Evolutionary conservation across 2,329 filamentous ascomycete species (phyloP).

Genomic region (Xylaria sp.): DNA sequence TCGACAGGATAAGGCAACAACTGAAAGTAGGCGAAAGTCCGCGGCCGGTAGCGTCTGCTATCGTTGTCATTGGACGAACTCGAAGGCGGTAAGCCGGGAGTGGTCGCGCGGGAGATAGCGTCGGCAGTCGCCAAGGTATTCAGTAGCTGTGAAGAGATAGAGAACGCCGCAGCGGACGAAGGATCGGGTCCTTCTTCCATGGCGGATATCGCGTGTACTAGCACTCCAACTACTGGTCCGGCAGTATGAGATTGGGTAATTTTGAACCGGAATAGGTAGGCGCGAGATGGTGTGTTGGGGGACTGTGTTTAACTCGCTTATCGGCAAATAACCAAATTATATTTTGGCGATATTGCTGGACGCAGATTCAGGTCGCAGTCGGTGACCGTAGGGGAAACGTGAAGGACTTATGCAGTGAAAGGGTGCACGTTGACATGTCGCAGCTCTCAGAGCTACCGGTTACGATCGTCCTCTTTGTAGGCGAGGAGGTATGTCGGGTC

Average conservation of each 20-base stretch:
- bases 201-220: conserved; percentile 2
- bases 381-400: conserved; percentile 5
- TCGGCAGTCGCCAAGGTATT: conserved; percentile 54
- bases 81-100: conserved; percentile 68
- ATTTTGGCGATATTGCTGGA: not conserved
- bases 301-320: too few relatives aligned
- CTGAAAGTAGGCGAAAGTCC: conserved; percentile 91
- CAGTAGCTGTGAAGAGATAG: conserved; percentile 43
- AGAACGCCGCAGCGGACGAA: conserved; percentile 41
- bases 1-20: conserved; percentile 90
- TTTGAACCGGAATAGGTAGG: not conserved
- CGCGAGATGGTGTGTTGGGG: too few relatives aligned
- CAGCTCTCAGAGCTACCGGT: conserved; percentile 24
- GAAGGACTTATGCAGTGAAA: conserved; percentile 21
- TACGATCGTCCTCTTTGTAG: conserved; percentile 17
- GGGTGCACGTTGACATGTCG: conserved; percentile 26
- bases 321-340: not conserved
- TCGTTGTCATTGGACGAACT: conserved; percentile 50
- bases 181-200: conserved; percentile 45
- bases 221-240: not conserved
- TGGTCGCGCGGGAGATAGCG: conserved; percentile 82
- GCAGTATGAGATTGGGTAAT: not conserved
- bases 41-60: conserved; percentile 72
- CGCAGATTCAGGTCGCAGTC: too few relatives aligned
- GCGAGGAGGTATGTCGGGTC: too few relatives aligned